Evolutionary conservation across 2,329 filamentous ascomycete species (phyloP), one percentile per base, ranked within the genome.

Genomic region (Pseudogymnoascus pannorum): DNA sequence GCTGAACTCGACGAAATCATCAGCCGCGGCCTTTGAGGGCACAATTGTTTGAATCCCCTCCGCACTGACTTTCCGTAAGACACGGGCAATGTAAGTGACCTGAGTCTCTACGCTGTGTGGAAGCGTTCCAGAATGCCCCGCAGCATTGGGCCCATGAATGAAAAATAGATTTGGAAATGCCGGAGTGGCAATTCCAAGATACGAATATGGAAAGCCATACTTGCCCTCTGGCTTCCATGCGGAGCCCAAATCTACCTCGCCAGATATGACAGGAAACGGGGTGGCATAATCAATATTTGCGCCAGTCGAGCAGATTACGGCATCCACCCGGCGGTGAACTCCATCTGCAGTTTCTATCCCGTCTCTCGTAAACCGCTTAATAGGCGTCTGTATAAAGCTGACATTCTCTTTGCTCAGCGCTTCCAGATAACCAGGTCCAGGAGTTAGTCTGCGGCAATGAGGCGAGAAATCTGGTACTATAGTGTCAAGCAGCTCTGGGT

Each of bases 81-180:
- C 74, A 66, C 87, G 86, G 14, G 87, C 84, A 61, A 84, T 80
- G 70, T 87, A 88, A 0, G 83, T 81, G 1, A 88, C 71, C 65
- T 88, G 83, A 5, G 81, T 85, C 71, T 91, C 88, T 22, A 87
- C 78, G 62, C 78, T 81, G 67, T 88, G 83, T 1, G 87, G 87
- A 0, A 89, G 82, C 0, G 85, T 89, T 1, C 87, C 87, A 1
- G 82, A 84, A 1, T 82, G 78, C 0, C 84, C 85, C 0, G 80
- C 77, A 1, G 79, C 77, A 66, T 86, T 78, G 0, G 86, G 85
- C 0, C 87, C 87, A 26, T 82, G 79, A 5, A 89, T 68, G 68
- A 86, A 87, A 26, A 88, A 76, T 0, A 89, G 74, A 65, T 90
- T 91, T 0, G 87, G 87, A 64, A 89, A 89, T 0, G 80, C 82